Conservation (phyloP, 2,329 filamentous ascomycete species). For the Aspergillus japonicus region DNA sequence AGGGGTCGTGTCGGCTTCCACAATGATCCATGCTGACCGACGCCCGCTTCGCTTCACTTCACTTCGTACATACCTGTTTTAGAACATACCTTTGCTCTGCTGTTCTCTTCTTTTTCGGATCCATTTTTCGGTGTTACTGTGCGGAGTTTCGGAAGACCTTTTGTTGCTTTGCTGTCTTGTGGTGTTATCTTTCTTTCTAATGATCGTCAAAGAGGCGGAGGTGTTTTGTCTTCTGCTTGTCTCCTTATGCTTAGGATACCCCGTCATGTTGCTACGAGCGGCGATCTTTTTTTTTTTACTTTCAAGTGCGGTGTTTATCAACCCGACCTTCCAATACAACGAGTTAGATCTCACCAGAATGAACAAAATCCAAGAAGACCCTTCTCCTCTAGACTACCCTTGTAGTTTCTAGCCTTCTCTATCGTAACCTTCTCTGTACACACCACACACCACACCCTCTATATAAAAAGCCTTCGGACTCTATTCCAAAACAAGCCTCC, state of each 20-base stretch:
- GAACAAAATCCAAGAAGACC: background rate
- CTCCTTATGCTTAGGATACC: slow-evolving; percentile 34
- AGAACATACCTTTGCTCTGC: slow-evolving; percentile 15
- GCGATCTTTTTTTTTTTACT: slow-evolving; percentile 21
- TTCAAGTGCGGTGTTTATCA: slow-evolving; percentile 10
- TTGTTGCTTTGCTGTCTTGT: background rate
- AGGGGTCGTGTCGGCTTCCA: background rate
- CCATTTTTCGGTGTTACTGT: slow-evolving; percentile 9
- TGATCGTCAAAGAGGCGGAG: slow-evolving; percentile 16
- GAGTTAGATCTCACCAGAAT: background rate
- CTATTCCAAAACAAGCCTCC: slow-evolving; percentile 31
- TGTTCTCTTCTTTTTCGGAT: slow-evolving; percentile 2
- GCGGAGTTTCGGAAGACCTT: slow-evolving; percentile 11
- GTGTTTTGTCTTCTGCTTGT: slow-evolving; percentile 20
- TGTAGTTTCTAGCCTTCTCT: background rate
- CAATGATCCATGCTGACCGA: slow-evolving; percentile 3
- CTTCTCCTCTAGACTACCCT: too few species aligned
- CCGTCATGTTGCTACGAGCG: slow-evolving; percentile 32
- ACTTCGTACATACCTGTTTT: slow-evolving; percentile 17
- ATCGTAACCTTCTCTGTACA: background rate
- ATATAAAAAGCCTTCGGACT: background rate
- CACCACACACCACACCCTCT: too few species aligned
- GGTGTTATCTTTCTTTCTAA: slow-evolving; percentile 7
- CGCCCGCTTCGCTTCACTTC: slow-evolving; percentile 5
- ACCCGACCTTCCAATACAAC: background rate